Conservation (phyloP, 2,329 filamentous ascomycete species). For the Alternaria solani region DNA sequence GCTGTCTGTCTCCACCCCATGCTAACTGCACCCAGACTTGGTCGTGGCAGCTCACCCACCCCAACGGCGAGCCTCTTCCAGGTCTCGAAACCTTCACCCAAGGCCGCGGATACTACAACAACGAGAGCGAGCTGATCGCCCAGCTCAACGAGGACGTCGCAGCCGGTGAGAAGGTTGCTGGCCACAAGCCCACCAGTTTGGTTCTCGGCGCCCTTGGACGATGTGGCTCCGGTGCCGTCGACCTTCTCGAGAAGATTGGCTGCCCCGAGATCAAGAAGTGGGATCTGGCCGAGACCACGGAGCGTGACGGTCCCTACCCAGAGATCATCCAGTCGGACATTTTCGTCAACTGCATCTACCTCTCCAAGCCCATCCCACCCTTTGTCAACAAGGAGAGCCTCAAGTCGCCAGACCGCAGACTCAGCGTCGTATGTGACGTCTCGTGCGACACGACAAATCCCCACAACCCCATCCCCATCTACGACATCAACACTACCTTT, state of each 20-base stretch:
- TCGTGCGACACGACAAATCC: conserved; percentile 75
- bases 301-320: conserved; percentile 72
- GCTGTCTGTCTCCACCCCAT: not conserved
- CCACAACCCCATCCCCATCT: conserved; percentile 80
- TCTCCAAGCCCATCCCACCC: conserved; percentile 77
- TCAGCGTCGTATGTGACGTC: conserved; percentile 68
- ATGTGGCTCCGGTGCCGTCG: conserved; percentile 84
- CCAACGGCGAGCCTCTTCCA: conserved; percentile 70
- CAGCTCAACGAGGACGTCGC: conserved; percentile 77
- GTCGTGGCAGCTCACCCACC: conserved; percentile 80
- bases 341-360: conserved; percentile 72
- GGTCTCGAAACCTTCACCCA: conserved; percentile 64
- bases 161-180: conserved; percentile 70
- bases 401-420: conserved; percentile 71
- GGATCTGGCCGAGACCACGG: conserved; percentile 80
- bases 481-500: conserved; percentile 85
- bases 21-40: conserved; percentile 67
- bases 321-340: conserved; percentile 74
- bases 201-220: conserved; percentile 82
- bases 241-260: conserved; percentile 78
- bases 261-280: conserved; percentile 74
- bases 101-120: conserved; percentile 68
- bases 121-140: conserved; percentile 75
- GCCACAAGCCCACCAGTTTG: conserved; percentile 75
- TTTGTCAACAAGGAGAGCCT: conserved; percentile 80